A percentile compares a stretch with the other conserved stretches of the same genome.
Evolutionary conservation across 306 rosid species (phyloP).

Genomic region (Cicer chorassanicum): DNA sequence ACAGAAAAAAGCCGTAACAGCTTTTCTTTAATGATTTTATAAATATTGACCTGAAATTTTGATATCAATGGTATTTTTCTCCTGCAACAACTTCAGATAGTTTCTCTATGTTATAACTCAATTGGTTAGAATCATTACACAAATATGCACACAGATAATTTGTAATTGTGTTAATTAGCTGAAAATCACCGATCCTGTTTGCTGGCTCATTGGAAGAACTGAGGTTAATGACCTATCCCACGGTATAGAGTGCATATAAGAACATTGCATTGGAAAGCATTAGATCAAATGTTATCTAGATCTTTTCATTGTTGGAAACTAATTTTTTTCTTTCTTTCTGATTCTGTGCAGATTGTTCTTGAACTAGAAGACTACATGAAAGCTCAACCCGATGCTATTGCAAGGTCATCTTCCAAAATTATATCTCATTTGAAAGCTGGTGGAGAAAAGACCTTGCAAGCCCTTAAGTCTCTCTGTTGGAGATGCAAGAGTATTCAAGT

Average conservation of each 20-base stretch:
- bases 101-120: neutral
- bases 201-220: conserved; percentile 9
- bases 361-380: conserved; percentile 81
- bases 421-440: conserved; percentile 82
- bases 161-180: conserved; percentile 16
- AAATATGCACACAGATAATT: neutral
- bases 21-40: conserved; percentile 24
- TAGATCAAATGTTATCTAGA: conserved; percentile 24
- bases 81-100: conserved; percentile 30
- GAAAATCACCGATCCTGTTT: conserved; percentile 9
- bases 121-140: conserved; percentile 5
- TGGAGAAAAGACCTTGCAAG: conserved; percentile 85
- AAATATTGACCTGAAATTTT: conserved; percentile 28
- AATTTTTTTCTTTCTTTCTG: conserved; percentile 25
- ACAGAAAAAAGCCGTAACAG: neutral
- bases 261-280: conserved; percentile 15
- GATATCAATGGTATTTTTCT: conserved; percentile 1
- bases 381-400: conserved; percentile 92
- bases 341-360: conserved; percentile 64
- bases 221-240: neutral
- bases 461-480: conserved; percentile 90
- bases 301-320: conserved; percentile 33
- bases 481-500: conserved; percentile 88
- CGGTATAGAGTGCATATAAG: neutral
- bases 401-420: conserved; percentile 84